phyloP scores from a whole-genome alignment of 768 basidiomycete genomes.

The Lactifluus hygrophoroides region DNA sequence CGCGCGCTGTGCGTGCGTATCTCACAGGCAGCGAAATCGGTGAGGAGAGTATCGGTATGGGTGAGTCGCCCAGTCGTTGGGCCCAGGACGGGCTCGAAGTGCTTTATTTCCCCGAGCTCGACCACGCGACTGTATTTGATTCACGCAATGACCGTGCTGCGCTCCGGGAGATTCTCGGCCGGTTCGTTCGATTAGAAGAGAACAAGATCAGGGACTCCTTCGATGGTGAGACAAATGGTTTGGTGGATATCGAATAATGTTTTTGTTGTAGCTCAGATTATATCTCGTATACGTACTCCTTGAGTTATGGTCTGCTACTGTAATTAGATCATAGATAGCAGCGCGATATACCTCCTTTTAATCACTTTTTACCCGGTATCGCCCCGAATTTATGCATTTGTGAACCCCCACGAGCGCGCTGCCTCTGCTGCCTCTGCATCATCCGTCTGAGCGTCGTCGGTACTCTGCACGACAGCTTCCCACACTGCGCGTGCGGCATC shows the following conservation, averaged over 20 bases:
- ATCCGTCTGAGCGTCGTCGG: background rate
- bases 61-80: slow-evolving; percentile 24
- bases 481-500: slow-evolving; percentile 35
- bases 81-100: slow-evolving; percentile 30
- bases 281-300: background rate
- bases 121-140: slow-evolving; percentile 37
- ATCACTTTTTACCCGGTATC: too few species aligned
- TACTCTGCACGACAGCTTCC: background rate
- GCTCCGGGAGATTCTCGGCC: slow-evolving; percentile 27
- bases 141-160: slow-evolving; percentile 22
- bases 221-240: background rate
- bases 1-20: slow-evolving; percentile 32
- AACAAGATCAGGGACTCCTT: background rate
- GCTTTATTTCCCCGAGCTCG: slow-evolving; percentile 31
- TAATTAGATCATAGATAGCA: background rate
- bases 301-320: background rate
- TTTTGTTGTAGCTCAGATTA: too few species aligned
- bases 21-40: slow-evolving; percentile 31
- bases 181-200: slow-evolving; percentile 24
- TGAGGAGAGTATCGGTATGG: slow-evolving; percentile 11
- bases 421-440: background rate
- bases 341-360: background rate
- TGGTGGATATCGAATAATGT: background rate
- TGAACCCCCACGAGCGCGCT: slow-evolving; percentile 10
- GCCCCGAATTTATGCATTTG: background rate